A percentile compares a stretch with the other conserved stretches of the same genome.
phyloP scores from a whole-genome alignment of 176 grass and related monocot species.

The Oryza australiensis region DNA sequence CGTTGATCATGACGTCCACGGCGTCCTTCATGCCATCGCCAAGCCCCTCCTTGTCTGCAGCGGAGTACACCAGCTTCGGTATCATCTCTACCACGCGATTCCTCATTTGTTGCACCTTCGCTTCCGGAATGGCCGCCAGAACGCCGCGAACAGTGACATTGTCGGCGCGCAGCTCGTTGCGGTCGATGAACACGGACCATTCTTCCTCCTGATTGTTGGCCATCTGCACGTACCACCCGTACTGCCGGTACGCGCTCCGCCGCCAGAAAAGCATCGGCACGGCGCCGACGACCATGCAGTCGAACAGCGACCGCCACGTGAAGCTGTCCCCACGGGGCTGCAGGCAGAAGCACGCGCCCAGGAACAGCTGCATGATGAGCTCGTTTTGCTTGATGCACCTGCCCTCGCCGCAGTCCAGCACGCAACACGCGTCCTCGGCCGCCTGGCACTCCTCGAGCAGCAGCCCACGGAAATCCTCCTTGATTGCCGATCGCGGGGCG shows the following conservation, averaged over 20 bases:
- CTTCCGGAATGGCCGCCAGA: slow-evolving; percentile 61
- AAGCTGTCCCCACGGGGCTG: slow-evolving; percentile 90
- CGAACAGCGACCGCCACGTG: slow-evolving; percentile 86
- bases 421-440: slow-evolving; percentile 44
- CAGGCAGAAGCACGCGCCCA: slow-evolving; percentile 74
- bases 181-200: slow-evolving; percentile 95
- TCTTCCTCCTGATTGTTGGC: slow-evolving; percentile 35
- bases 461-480: slow-evolving; percentile 72
- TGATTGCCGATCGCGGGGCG: slow-evolving; percentile 59
- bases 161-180: slow-evolving; percentile 55
- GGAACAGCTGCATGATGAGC: slow-evolving; percentile 67
- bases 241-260: slow-evolving; percentile 69
- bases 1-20: slow-evolving; percentile 69
- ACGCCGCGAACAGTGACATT: slow-evolving; percentile 60
- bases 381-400: slow-evolving; percentile 71
- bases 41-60: slow-evolving; percentile 42
- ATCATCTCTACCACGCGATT: slow-evolving; percentile 79
- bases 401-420: slow-evolving; percentile 66
- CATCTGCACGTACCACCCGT: slow-evolving; percentile 69
- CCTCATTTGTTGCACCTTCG: slow-evolving; percentile 56
- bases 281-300: slow-evolving; percentile 88
- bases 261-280: slow-evolving; percentile 88
- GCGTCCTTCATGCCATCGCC: slow-evolving; percentile 76
- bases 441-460: slow-evolving; percentile 61
- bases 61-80: slow-evolving; percentile 69